Base-by-base conservation (phyloP, 2,329 filamentous ascomycete species). In the Curvularia hawaiiensis region DNA sequence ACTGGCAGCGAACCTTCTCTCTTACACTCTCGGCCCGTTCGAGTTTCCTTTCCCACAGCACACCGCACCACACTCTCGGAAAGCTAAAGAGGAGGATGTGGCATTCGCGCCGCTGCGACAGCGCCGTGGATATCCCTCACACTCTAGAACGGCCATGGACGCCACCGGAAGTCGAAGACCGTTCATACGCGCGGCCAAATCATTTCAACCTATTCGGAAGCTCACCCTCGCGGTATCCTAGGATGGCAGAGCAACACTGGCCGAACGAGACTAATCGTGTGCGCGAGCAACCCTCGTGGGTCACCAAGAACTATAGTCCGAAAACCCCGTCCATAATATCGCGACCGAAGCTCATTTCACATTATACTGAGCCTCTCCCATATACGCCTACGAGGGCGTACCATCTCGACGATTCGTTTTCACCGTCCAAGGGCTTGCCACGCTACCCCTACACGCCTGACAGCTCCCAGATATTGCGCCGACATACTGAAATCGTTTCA, bases 401-500 rank as follows among this genome's bases (percentile, higher is more conserved):
- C 39, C 61, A 48, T 45, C 57, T 58, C 8, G 54, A 60, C 10
- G 52, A 60, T 2, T 41, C 60, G 10, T 54, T 67, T 11, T 49
- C 54, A 22, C 20, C 8, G 3, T 26, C 31, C 3, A 44, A 39
- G 22, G 66, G 59, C 45, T 56, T 63, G 16, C 62, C 63, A 45
- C 67, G 61, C 52, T 74, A 74, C 53, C 73, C 70, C 5, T 73
- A 73, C 56, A 74, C 72, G 0, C 73, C 72, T 14, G 71, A 75
- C 39, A 70, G 65, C 58, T 65, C 66, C 24, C 65, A 64, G 54
- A 64, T 67, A 18, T 39, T 68, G 24, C 63, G 61, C 33, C 45
- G 63, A 43, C 60, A 56, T 28, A 64, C 56, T n/a, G 47, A 62
- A 35, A 43, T 60, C 50, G 38, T 59, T 12, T 56, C 63, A 9